Evolutionary conservation across 1,284 basidiomycete species (phyloP).

Genomic region (Apiotrichum gracile): DNA sequence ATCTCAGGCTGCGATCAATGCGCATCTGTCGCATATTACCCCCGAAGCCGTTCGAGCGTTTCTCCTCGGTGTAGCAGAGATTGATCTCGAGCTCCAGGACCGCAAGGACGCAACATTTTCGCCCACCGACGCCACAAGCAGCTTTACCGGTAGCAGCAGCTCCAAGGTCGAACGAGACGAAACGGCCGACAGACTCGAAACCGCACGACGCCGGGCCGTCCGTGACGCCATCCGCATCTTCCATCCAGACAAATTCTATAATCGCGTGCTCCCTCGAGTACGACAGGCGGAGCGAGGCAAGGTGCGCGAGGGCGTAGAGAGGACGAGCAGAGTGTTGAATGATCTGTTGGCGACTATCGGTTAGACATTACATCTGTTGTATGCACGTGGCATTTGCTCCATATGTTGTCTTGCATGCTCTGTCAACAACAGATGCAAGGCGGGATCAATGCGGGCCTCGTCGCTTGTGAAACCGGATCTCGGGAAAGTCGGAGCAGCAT

Average conservation of each 20-base stretch:
- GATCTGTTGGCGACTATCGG: conserved; percentile 9
- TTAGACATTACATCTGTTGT: not conserved
- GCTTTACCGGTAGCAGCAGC: not conserved
- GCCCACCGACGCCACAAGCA: not conserved
- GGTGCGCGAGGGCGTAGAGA: conserved; percentile 62
- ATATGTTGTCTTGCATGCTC: no score
- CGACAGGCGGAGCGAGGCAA: conserved; percentile 54
- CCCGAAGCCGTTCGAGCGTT: conserved; percentile 54
- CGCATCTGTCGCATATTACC: conserved; percentile 46
- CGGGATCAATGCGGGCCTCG: no score
- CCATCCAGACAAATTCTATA: conserved; percentile 71
- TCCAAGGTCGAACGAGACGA: conserved; percentile 27
- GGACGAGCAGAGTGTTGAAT: conserved; percentile 24
- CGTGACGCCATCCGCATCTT: conserved; percentile 60
- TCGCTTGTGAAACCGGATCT: no score
- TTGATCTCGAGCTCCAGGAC: conserved; percentile 25
- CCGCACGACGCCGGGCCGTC: conserved; percentile 46
- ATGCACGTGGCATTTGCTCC: no score
- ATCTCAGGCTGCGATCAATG: not conserved
- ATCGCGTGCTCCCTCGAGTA: conserved; percentile 53
- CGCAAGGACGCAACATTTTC: conserved; percentile 37
- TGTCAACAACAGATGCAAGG: no score
- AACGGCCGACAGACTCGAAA: conserved; percentile 44
- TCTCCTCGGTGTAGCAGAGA: conserved; percentile 50
- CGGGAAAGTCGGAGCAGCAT: no score